Percentiles rank a stretch among this genome's conserved stretches.
Conservation (phyloP, 2,329 filamentous ascomycete genomes). For the Nemania abortiva region DNA sequence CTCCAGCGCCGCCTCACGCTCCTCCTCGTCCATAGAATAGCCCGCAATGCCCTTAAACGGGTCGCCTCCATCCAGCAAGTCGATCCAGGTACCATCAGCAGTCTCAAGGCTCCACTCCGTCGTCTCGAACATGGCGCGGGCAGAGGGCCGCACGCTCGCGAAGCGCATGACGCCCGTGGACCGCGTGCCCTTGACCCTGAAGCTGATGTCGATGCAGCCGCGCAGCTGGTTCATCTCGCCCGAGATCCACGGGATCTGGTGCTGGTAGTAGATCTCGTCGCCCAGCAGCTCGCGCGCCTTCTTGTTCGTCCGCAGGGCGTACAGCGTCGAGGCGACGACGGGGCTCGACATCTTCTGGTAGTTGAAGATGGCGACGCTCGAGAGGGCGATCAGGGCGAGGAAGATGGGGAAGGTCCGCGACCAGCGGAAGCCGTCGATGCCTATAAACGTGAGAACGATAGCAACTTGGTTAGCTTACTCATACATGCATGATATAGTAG, state of each 20-base stretch:
- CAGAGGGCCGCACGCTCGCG: constrained; percentile 74
- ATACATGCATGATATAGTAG: background rate
- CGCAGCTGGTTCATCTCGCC: constrained; percentile 94
- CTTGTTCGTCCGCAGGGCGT: constrained; percentile 85
- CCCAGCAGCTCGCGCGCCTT: constrained; percentile 82
- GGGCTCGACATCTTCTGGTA: constrained; percentile 95
- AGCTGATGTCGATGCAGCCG: constrained; percentile 87
- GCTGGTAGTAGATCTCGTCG: constrained; percentile 85
- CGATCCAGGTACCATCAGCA: constrained; percentile 70
- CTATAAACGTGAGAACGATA: constrained; percentile 44
- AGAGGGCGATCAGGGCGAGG: constrained; percentile 74
- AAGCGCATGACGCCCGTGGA: constrained; percentile 82
- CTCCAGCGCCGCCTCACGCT: constrained; percentile 56
- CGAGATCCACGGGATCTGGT: constrained; percentile 84
- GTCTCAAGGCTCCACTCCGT: constrained; percentile 88
- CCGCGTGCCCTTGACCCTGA: constrained; percentile 85
- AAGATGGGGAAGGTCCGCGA: constrained; percentile 84
- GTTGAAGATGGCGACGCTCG: constrained; percentile 94
- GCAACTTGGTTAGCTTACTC: background rate
- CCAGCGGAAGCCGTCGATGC: constrained; percentile 70
- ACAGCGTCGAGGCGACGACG: constrained; percentile 88
- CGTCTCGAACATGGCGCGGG: constrained; percentile 80
- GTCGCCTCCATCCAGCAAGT: constrained; percentile 81
- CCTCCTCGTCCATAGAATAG: constrained; percentile 56
- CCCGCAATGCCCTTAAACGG: constrained; percentile 71